These are phyloP conservation scores for Colletotrichum orchidophilum DNA, from an alignment of 2,329 filamentous ascomycete species.

Conservation along the genomic window DNA sequence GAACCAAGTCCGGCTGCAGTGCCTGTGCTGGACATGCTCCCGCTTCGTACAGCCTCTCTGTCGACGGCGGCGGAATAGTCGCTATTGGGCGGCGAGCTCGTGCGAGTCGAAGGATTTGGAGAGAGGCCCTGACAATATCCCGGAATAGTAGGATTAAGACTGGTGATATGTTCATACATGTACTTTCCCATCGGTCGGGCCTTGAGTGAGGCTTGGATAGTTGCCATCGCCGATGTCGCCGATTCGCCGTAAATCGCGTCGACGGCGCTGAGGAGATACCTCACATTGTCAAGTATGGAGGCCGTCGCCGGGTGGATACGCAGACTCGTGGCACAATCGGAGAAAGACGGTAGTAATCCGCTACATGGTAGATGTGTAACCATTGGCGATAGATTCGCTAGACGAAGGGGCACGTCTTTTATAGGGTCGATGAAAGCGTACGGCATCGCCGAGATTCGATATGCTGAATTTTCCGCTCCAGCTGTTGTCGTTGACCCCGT, in stretches of 20 bases:
- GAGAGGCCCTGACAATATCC: not conserved
- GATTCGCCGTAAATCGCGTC: conserved; percentile 15
- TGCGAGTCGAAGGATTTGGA: not conserved
- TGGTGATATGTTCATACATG: conserved; percentile 14
- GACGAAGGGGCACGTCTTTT: conserved; percentile 49
- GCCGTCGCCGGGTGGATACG: conserved; percentile 57
- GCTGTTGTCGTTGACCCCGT: not conserved
- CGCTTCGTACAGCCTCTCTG: conserved; percentile 3
- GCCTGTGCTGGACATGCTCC: conserved; percentile 8
- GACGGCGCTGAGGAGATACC: conserved; percentile 56
- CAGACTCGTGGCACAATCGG: conserved; percentile 50
- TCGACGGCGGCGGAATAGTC: not conserved
- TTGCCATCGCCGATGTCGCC: not conserved
- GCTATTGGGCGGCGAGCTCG: not conserved
- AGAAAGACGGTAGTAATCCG: conserved; percentile 52
- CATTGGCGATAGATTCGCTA: conserved; percentile 56
- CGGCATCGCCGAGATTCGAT: conserved; percentile 35
- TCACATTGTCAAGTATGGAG: conserved; percentile 61
- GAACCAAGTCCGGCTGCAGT: conserved; percentile 7
- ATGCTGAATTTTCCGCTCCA: not conserved
- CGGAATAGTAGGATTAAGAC: conserved; percentile 17
- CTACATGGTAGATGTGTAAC: conserved; percentile 43
- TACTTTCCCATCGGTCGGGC: conserved; percentile 7
- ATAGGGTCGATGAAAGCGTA: conserved; percentile 53
- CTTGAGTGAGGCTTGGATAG: conserved; percentile 11